Conservation (phyloP, 345 rosid genomes). For the Gossypium thurberi region DNA sequence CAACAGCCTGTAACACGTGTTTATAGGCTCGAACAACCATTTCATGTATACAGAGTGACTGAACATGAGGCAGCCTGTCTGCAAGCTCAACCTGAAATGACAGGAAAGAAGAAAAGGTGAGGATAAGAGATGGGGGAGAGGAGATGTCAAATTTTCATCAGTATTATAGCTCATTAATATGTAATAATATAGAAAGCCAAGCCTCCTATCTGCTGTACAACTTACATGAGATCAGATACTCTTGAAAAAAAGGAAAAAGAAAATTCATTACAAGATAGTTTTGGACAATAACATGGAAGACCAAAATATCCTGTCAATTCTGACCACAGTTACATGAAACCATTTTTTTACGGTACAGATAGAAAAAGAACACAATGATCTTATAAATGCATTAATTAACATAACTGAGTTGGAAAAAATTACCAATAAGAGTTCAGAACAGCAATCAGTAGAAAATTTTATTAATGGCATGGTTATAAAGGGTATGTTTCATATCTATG, state of each 20-base stretch:
- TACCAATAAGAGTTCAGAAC: not conserved
- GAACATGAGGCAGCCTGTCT: constrained; percentile 93
- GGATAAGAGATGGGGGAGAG: not conserved
- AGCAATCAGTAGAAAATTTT: not conserved
- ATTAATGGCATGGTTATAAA: not conserved
- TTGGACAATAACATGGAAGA: not conserved
- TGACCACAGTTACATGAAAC: not conserved
- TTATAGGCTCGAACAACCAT: constrained; percentile 94
- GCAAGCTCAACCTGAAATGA: constrained; percentile 77
- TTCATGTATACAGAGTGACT: constrained; percentile 88
- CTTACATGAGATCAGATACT: not conserved
- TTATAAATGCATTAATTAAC: not conserved
- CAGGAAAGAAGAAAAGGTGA: not conserved
- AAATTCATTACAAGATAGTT: not conserved
- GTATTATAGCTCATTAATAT: not conserved
- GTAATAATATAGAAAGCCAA: no score
- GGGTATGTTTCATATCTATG: no score
- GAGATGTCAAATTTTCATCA: not conserved
- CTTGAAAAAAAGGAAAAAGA: no score
- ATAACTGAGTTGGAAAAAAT: not conserved
- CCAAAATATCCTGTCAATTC: not conserved
- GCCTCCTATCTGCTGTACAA: not conserved
- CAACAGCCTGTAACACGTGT: constrained; percentile 81
- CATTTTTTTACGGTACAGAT: not conserved
- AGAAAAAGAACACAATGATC: not conserved